A percentile compares a stretch with the other conserved stretches of the same genome.
phyloP scores from a whole-genome alignment of 257 asterid species.

The Solanum bulbocastanum region DNA sequence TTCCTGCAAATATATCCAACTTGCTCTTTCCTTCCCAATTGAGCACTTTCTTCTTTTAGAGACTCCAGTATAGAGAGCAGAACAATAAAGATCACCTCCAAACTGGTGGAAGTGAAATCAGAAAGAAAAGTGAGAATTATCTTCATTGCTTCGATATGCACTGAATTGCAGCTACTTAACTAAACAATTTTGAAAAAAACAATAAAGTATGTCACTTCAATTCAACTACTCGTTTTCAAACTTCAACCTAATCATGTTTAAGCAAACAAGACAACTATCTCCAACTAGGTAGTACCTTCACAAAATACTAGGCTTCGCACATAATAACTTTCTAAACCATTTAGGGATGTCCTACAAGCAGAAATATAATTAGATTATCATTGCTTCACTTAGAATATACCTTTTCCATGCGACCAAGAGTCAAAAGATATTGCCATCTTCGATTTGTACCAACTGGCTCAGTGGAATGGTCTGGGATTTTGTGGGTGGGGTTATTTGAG shows the following conservation, averaged over 20 bases:
- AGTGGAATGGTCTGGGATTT: not conserved
- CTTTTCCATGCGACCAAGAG: not conserved
- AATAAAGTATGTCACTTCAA: not conserved
- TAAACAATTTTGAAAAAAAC: not conserved
- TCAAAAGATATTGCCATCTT: not conserved
- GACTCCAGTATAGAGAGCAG: slow-evolving; percentile 60
- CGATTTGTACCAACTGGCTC: not conserved
- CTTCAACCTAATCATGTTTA: not conserved
- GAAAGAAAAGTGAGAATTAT: not conserved
- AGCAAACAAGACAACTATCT: not conserved
- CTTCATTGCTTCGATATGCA: not conserved
- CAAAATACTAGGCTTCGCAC: not conserved
- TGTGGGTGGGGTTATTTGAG: not conserved
- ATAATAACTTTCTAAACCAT: not conserved
- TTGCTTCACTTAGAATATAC: not conserved
- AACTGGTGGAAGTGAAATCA: slow-evolving; percentile 25
- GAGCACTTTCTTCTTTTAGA: slow-evolving; percentile 60
- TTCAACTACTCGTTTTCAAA: not conserved
- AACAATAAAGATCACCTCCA: slow-evolving; percentile 39
- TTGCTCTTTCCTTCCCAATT: slow-evolving; percentile 50
- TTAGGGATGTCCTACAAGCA: not conserved
- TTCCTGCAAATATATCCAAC: slow-evolving; percentile 54
- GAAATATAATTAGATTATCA: not conserved
- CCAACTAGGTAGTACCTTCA: not conserved
- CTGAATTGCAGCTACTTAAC: not conserved